Evolutionary conservation across 2,329 filamentous ascomycete species (phyloP), one percentile per base, ranked within the genome.

Genomic region (Ciborinia camelliae): DNA sequence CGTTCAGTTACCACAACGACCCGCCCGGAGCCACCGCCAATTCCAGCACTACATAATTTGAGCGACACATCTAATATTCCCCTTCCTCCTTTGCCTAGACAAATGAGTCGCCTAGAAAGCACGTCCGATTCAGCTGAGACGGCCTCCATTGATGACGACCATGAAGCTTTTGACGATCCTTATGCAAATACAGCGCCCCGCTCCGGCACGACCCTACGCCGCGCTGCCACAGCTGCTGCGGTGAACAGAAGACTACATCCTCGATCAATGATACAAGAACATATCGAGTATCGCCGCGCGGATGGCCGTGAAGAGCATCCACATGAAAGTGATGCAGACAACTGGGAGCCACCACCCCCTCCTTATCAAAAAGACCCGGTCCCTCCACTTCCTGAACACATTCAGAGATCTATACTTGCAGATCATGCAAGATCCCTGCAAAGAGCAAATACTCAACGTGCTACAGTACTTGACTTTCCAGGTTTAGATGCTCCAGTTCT

Each of bases 281-380:
- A 78, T 47, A 81, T 87, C 53, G 78, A 87, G 70, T 90, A 89
- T 73, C 84, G 87, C 52, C 84, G 88, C 53, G 88, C 89, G 18
- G 88, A 91, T 75, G 87, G 88, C 8, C 82, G 87, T 50, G 81
- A 84, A 50, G 89, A 93, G 71, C 83, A 92, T 70, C 91, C 91
- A 4, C 90, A 95, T 75, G 91, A 95, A 76, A 94, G 90, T 68
- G 91, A 95, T 74, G 90, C 91, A 4, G 91, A 95, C 72, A 91
- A 93, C 71, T 96, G 91, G 91, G 89, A 92, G 5, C 90, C 91
- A 6, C 91, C 91, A 6, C 91, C 91, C 10, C 91, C 91, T 3
- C 90, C 90, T 0, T 96, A 96, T 71, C 85, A 87, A 48, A 84
- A 85, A 63, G 86, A 90, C 0, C 76, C 78, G n/a, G 74, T 79